phyloP scores from a whole-genome alignment of 2,329 filamentous ascomycete species.

The Aschersonia sp. region DNA sequence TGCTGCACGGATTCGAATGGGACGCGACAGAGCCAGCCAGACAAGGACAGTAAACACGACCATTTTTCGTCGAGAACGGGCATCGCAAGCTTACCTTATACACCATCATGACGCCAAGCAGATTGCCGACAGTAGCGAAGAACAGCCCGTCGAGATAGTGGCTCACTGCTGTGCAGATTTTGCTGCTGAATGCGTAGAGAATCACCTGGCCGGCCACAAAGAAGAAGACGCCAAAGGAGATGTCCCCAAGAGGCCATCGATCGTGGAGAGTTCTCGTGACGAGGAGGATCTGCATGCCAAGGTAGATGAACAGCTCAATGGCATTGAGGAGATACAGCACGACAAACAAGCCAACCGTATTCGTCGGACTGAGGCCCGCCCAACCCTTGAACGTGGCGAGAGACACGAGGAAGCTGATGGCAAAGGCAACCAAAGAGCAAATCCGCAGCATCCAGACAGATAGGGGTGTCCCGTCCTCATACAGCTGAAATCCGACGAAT shows the following conservation, averaged over 20 bases:
- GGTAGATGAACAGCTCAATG: slow-evolving; percentile 71
- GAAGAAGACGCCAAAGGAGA: slow-evolving; percentile 79
- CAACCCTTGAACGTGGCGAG: slow-evolving; percentile 87
- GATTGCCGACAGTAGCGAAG: slow-evolving; percentile 85
- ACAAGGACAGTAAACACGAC: background rate
- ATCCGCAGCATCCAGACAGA: slow-evolving; percentile 86
- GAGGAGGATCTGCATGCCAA: slow-evolving; percentile 75
- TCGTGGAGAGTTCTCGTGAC: slow-evolving; percentile 85
- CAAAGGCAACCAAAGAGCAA: slow-evolving; percentile 66
- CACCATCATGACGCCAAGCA: slow-evolving; percentile 97
- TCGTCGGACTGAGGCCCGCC: slow-evolving; percentile 72
- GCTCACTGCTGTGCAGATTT: slow-evolving; percentile 68
- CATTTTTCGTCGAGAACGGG: background rate
- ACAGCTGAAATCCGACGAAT: slow-evolving; percentile 95
- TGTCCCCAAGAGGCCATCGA: slow-evolving; percentile 87
- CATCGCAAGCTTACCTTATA: slow-evolving; percentile 59
- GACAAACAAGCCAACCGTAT: slow-evolving; percentile 79
- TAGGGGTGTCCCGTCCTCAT: slow-evolving; percentile 87
- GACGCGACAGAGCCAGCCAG: background rate
- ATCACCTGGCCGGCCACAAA: slow-evolving; percentile 87
- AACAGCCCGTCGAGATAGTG: slow-evolving; percentile 94
- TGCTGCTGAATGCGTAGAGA: slow-evolving; percentile 75
- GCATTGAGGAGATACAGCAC: slow-evolving; percentile 86
- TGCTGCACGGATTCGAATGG: no score
- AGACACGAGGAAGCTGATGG: slow-evolving; percentile 73